Evolutionary conservation across 1,284 basidiomycete genomes (phyloP), one percentile per base, ranked within the genome.

Genomic region (Sphagnurus paluster): DNA sequence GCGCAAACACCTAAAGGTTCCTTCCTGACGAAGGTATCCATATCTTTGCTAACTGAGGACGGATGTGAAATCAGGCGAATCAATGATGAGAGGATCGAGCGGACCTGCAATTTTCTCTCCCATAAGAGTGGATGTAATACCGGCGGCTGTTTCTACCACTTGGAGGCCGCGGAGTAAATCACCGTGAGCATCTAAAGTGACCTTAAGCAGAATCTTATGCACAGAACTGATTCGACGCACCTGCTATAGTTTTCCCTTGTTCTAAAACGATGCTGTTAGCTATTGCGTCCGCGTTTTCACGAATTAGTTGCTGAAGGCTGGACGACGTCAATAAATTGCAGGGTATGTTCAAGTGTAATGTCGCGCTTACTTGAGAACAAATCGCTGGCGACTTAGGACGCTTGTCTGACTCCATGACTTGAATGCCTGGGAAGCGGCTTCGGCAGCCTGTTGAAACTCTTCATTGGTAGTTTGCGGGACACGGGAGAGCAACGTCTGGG

Each of bases 121-220:
- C 40, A 97, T 75, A 17, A 98, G 69, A 10, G 84, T 87, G 0
- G 84, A 85, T 1, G 96, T 93, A 56, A 94, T 86, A 24, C 84
- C 86, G 42, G 85, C 82, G 17, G 93, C 89, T 10, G 84, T 84
- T 65, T 99, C 96, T 21, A 97, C 94, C 6, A 99, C 96, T 67
- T 98, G 92, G 30, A 98, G 74, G 41, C 95, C 95, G 34, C 96
- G 89, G 9, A 94, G 80, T 30, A 99, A 81, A 65, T 99, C 96
- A 0, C 95, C 95, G 55, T 93, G 91, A 1, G 95, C 95, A 71
- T 98, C 95, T 80, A 66, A 13, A 40, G 17, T 38, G 23, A 26
- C 35, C 20, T 42, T n/a, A 20, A 33, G 24, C 17, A 42, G 48
- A n/a, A 35, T 42, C 39, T 11, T 30, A 19, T 16, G 23, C 14